Evolutionary conservation across 2,329 filamentous ascomycete genomes (phyloP), one percentile per base, ranked within the genome.

Genomic region (Microthyrium microscopicum): DNA sequence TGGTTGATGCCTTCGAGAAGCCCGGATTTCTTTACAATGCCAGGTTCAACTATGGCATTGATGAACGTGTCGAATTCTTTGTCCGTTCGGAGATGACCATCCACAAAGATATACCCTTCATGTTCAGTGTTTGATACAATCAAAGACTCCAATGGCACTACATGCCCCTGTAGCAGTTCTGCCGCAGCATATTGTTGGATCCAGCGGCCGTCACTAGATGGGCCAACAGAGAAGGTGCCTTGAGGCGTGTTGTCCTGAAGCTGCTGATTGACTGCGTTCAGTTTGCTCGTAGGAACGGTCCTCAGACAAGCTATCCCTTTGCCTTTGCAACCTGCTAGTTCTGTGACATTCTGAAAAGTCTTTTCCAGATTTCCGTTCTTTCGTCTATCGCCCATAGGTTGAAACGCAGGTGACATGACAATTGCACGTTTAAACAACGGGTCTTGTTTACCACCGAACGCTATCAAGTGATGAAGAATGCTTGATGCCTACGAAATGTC

Each of bases 401-500:
- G 17, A 17, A 18, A 22, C 8, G 47, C 55, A 19, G 50, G 51
- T 32, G 47, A 53, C 40, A 46, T 46, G 22, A 53, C 32, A 28
- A 54, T 47, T 13, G 45, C 52, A 33, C 45, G 43, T 19, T 42
- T 46, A 45, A 66, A 67, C 2, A 61, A 45, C 2, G 62, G 62
- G 28, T 61, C 51, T n/a, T 53, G 44, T 3, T 45, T 49, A 3
- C 62, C 62, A 2, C 58, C 55, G 16, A 58, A 46, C 1, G 56
- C 56, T n/a, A 60, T 55, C 5, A 68, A 47, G 33, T 66, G 64
- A 35, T 67, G 61, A 33, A 65, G 42, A 34, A 68, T 59, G 4
- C 59, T 64, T 2, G n/a, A n/a, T n/a, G n/a, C n/a, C n/a, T n/a
- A n/a, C n/a, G n/a, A n/a, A n/a, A n/a, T n/a, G n/a, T n/a, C n/a